phyloP scores from a whole-genome alignment of 1,284 basidiomycete genomes.

The Apiotrichum veenhuisii region DNA sequence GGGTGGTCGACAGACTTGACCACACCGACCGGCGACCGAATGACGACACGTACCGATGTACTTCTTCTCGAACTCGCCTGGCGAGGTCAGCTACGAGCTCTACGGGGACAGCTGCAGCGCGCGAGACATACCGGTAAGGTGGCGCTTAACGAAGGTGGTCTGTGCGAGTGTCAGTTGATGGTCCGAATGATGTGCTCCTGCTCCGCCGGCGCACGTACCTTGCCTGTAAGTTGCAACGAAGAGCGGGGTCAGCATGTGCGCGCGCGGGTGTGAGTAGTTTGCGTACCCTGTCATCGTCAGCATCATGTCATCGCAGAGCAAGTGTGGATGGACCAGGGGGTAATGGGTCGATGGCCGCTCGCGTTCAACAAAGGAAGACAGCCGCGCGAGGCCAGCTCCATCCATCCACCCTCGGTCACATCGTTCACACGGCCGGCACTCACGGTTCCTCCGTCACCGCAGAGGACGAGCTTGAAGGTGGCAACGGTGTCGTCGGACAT shows the following conservation, averaged over 20 bases:
- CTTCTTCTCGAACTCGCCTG: slow-evolving; percentile 97
- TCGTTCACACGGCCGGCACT: slow-evolving; percentile 47
- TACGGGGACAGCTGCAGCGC: not conserved
- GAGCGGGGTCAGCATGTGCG: slow-evolving; percentile 9
- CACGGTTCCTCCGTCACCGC: slow-evolving; percentile 97
- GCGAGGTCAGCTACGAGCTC: slow-evolving; percentile 3
- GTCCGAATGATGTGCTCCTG: not conserved
- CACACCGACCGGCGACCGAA: not conserved
- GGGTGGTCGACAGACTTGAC: not conserved
- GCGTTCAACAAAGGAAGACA: not conserved
- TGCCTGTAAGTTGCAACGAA: slow-evolving; percentile 20
- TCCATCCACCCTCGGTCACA: too few relatives aligned
- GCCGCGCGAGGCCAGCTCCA: too few relatives aligned
- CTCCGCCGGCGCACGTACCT: slow-evolving; percentile 17
- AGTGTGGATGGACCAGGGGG: too few relatives aligned
- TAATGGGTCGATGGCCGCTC: not conserved
- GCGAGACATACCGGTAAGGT: slow-evolving; percentile 71
- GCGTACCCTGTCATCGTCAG: slow-evolving; percentile 21
- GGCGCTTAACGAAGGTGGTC: slow-evolving; percentile 98
- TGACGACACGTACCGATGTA: slow-evolving; percentile 74
- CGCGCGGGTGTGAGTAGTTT: not conserved
- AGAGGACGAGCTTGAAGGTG: slow-evolving; percentile 94
- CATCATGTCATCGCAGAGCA: too few relatives aligned
- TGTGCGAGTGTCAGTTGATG: slow-evolving; percentile 42
- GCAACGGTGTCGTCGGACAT: slow-evolving; percentile 58